Conservation (phyloP, 352 stramenopile genomes). For the Globisporangium iwayamae region DNA sequence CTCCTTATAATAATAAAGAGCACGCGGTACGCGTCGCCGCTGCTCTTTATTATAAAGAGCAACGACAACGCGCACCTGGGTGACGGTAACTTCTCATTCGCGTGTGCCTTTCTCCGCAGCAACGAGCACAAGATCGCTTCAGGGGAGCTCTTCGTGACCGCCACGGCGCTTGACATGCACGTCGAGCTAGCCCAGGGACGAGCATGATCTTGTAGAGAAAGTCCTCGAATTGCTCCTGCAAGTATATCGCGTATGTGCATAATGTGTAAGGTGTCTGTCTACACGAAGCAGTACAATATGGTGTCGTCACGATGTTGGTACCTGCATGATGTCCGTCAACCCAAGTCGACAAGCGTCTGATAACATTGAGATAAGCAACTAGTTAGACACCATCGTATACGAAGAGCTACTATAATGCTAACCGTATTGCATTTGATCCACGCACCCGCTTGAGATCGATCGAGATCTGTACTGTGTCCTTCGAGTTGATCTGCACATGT, state of each 20-base stretch:
- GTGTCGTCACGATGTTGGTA: slow-evolving; percentile 8
- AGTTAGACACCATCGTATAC: background rate
- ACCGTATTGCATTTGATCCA: background rate
- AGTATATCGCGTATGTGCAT: background rate
- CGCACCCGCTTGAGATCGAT: slow-evolving; percentile 82
- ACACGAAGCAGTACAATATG: background rate
- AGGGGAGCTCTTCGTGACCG: slow-evolving; percentile 31
- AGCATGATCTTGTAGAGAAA: slow-evolving; percentile 90
- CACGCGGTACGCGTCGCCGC: no score
- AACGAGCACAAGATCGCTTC: slow-evolving; percentile 25
- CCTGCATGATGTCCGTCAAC: slow-evolving; percentile 80
- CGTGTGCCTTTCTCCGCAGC: slow-evolving; percentile 57
- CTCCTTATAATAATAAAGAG: no score
- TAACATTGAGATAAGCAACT: background rate
- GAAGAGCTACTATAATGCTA: background rate
- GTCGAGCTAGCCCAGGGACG: slow-evolving; percentile 79
- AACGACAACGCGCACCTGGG: slow-evolving; percentile 26
- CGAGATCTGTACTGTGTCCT: slow-evolving; percentile 85
- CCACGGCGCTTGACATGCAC: slow-evolving; percentile 65
- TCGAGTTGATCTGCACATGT: slow-evolving; percentile 69
- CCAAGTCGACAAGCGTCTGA: slow-evolving; percentile 83
- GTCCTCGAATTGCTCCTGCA: slow-evolving; percentile 85
- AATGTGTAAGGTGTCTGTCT: no score
- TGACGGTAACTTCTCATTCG: slow-evolving; percentile 86
- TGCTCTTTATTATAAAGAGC: slow-evolving; percentile 1